phyloP scores from a whole-genome alignment of 257 asterid genomes.

The Asclepias syriaca region DNA sequence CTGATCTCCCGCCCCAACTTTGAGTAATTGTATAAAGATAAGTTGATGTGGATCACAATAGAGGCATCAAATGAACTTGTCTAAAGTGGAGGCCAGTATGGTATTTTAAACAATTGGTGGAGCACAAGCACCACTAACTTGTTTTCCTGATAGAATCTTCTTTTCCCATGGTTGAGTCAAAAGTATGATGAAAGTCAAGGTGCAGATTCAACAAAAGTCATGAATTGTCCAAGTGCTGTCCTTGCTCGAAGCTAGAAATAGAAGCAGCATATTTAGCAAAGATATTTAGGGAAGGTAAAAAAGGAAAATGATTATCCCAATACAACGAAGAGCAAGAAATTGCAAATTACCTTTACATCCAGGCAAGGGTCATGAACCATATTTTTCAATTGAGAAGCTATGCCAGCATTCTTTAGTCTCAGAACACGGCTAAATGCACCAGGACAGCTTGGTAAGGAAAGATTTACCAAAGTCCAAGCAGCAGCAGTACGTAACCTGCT shows the following conservation, averaged over 20 bases:
- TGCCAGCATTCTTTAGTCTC: slow-evolving; percentile 53
- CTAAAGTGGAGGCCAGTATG: background rate
- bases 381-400: slow-evolving; percentile 61
- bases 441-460: slow-evolving; percentile 61
- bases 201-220: slow-evolving; percentile 51
- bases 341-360: slow-evolving; percentile 70
- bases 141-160: slow-evolving; percentile 18
- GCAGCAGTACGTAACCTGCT: slow-evolving; percentile 71
- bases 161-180: slow-evolving; percentile 10
- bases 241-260: slow-evolving; percentile 64
- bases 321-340: slow-evolving; percentile 10
- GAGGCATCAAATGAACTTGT: background rate
- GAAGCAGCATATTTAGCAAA: slow-evolving; percentile 15
- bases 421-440: slow-evolving; percentile 52
- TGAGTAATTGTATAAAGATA: background rate
- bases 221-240: slow-evolving; percentile 53
- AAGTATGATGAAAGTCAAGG: slow-evolving; percentile 30
- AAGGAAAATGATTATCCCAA: slow-evolving; percentile 3
- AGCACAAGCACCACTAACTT: slow-evolving; percentile 22
- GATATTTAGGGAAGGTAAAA: background rate
- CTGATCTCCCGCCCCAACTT: background rate
- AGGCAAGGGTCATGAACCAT: slow-evolving; percentile 77
- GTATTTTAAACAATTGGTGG: slow-evolving; percentile 17
- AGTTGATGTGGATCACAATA: background rate
- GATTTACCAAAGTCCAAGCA: slow-evolving; percentile 76